Evolutionary conservation across 371 early-diverging fungal genomes (phyloP), one percentile per base, ranked within the genome.

Genomic region (Apophysomyces trapeziformis): DNA sequence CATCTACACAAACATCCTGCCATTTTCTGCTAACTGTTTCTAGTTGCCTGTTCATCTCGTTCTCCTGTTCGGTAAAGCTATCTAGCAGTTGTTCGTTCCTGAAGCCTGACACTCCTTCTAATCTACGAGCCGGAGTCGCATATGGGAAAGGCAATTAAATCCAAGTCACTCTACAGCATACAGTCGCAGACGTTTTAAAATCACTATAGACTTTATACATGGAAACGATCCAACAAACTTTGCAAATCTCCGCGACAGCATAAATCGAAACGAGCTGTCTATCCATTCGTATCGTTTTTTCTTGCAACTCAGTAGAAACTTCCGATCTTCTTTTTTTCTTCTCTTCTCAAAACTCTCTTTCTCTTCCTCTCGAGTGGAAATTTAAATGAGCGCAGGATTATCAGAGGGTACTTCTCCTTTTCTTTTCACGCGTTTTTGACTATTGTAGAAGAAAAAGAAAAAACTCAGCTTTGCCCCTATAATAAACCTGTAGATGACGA

Each of bases 281-380:
- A 7, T 35, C 38, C 41, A 26, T 64, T 43, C 47, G 32, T 58
- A 9, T 41, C 16, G 16, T 37, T 61, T 57, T 60, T 54, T 38
- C 54, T 43, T 32, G 32, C 39, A 60, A 26, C 32, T 26, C 45
- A 47, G 43, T 60, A 57, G 50, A 41, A 60, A 66, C 56, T 68
- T 63, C 36, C 18, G 44, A 37, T 58, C 60, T 44, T 9, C 54
- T 38, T 68, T 58, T 57, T 46, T 63, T 68, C 58, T 66, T 44
- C 60, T 63, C 45, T 58, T 44, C 62, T 58, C 60, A 37, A 14
- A 56, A 58, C 60, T 60, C 46, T 50, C 65, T 35, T 47, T 46
- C 41, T 61, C 45, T 45, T 64, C 41, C 61, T 39, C 47, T 65
- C 57, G 38, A 26, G n/a, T 47, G 18, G 39, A 50, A 67, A 65